These are phyloP conservation scores for Glycine latifolia DNA, from an alignment of 306 rosid species.

Conservation along the genomic window DNA sequence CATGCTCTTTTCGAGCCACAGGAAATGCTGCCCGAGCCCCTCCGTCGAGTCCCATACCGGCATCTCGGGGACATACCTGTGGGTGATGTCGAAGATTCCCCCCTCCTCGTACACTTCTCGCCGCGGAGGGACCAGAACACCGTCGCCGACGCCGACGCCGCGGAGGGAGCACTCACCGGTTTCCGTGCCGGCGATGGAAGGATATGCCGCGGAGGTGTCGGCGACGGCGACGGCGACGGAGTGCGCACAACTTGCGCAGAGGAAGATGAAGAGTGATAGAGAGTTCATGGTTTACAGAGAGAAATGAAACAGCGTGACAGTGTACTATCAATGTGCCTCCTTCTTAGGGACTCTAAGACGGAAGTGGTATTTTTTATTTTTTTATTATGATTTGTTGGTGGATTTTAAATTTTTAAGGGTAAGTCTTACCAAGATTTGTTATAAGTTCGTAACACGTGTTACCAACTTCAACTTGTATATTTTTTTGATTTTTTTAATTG, in stretches of 20 bases:
- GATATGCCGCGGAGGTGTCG: slow-evolving; percentile 54
- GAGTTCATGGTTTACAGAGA: neutral
- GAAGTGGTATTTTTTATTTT: too few relatives aligned
- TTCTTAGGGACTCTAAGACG: too few relatives aligned
- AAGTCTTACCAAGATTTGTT: too few relatives aligned
- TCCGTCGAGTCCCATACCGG: slow-evolving; percentile 69
- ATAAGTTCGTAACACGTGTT: too few relatives aligned
- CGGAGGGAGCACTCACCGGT: slow-evolving; percentile 39
- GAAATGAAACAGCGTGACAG: too few relatives aligned
- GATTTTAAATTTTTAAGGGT: too few relatives aligned
- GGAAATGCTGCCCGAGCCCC: slow-evolving; percentile 68
- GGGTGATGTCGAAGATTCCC: slow-evolving; percentile 72
- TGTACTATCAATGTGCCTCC: too few relatives aligned
- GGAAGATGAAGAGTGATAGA: slow-evolving; percentile 16
- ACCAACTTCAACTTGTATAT: too few relatives aligned
- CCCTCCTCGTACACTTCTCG: slow-evolving; percentile 81
- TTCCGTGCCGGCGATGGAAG: slow-evolving; percentile 62
- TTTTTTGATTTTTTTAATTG: too few relatives aligned
- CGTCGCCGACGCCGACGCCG: slow-evolving; percentile 28
- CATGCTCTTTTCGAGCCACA: slow-evolving; percentile 76
- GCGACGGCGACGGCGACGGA: slow-evolving; percentile 27
- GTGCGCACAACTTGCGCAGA: slow-evolving; percentile 47
- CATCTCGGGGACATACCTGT: slow-evolving; percentile 58
- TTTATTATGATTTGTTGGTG: too few relatives aligned
- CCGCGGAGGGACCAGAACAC: slow-evolving; percentile 60